Evolutionary conservation across 345 rosid genomes (phyloP).

Genomic region (Diplotaxis tenuifolia): DNA sequence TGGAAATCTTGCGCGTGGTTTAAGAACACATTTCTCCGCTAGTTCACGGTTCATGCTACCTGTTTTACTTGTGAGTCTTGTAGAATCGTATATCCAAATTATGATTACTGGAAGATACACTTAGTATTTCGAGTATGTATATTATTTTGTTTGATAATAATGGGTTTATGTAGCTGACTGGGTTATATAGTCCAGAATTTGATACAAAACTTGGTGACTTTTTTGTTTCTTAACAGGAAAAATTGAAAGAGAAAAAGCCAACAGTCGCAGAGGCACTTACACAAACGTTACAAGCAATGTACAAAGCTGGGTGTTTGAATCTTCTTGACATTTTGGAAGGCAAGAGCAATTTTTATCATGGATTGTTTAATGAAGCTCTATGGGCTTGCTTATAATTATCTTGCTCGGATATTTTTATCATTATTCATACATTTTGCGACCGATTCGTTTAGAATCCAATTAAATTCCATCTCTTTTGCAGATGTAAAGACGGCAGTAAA

Average conservation of each 20-base stretch:
- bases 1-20: constrained; percentile 91
- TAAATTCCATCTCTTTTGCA: constrained; percentile 44
- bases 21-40: constrained; percentile 82
- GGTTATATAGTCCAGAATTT: constrained; percentile 20
- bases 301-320: constrained; percentile 87
- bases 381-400: constrained; percentile 2
- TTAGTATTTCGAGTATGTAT: constrained; percentile 2
- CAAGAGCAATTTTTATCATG: constrained; percentile 41
- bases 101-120: constrained; percentile 9
- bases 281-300: constrained; percentile 91
- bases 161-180: constrained; percentile 7
- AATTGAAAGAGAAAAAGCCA: constrained; percentile 98
- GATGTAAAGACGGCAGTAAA: constrained; percentile 82
- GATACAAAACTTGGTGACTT: constrained; percentile 12
- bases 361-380: background rate
- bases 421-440: constrained; percentile 14
- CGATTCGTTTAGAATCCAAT: no score
- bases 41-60: constrained; percentile 91
- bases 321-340: constrained; percentile 93
- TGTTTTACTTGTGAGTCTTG: constrained; percentile 73
- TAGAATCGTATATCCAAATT: constrained; percentile 1
- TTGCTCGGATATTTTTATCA: background rate
- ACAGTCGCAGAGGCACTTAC: constrained; percentile 64
- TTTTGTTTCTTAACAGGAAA: constrained; percentile 63
- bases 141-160: background rate